phyloP scores from a whole-genome alignment of 345 rosid species.

The Acer negundo region DNA sequence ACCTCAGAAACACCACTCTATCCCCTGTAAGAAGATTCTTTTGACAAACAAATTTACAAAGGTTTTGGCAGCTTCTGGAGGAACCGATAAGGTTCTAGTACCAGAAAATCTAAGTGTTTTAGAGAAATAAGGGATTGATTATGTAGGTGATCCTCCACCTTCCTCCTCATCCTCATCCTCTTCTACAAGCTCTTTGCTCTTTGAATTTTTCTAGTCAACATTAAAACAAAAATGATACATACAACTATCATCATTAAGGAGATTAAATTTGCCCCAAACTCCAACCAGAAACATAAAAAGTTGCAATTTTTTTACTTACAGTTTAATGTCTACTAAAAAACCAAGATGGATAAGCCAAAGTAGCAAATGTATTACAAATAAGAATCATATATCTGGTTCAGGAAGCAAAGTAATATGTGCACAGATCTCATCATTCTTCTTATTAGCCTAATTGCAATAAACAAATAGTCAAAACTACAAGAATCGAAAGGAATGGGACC shows the following conservation, averaged over 20 bases:
- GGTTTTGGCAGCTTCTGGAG: not conserved
- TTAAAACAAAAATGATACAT: not conserved
- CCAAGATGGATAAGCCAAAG: not conserved
- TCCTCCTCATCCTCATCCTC: slow-evolving; percentile 52
- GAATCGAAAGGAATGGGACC: not conserved
- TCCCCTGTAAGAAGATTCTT: too few species aligned
- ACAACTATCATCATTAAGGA: not conserved
- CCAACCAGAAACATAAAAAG: not conserved
- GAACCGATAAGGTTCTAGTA: not conserved
- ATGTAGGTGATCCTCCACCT: slow-evolving; percentile 37
- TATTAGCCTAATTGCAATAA: slow-evolving; percentile 59
- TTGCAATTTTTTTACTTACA: not conserved
- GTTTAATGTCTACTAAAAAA: not conserved
- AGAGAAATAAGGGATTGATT: slow-evolving; percentile 72
- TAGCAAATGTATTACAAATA: not conserved
- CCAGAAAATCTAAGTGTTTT: slow-evolving; percentile 45
- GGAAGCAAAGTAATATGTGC: slow-evolving; percentile 75
- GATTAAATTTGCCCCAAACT: too few species aligned
- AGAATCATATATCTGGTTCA: slow-evolving; percentile 58
- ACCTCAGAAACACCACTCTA: too few species aligned
- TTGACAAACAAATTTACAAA: too few species aligned
- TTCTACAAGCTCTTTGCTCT: slow-evolving; percentile 50
- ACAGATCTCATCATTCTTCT: slow-evolving; percentile 83
- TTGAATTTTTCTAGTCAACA: slow-evolving; percentile 21
- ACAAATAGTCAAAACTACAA: slow-evolving; percentile 20